Evolutionary conservation across 116 monocot species (phyloP).

Genomic region (Phalaenopsis hybrid): DNA sequence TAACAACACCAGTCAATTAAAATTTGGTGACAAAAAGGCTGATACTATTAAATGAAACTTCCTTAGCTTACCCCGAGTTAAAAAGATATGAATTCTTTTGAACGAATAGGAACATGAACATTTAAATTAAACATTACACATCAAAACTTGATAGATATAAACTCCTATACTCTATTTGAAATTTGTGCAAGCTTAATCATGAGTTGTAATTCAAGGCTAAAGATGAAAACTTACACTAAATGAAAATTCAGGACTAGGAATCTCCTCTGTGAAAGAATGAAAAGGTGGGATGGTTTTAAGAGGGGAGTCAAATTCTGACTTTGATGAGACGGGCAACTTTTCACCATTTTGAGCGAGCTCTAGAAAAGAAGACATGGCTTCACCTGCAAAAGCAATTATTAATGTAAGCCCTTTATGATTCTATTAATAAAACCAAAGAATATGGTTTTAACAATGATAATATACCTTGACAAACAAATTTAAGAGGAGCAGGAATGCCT

Average conservation of each 20-base stretch:
- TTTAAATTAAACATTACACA: background rate
- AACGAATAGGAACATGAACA: background rate
- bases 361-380: constrained; percentile 10
- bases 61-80: too few relatives aligned
- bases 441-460: background rate
- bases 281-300: constrained; percentile 52
- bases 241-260: constrained; percentile 79
- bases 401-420: background rate
- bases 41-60: too few relatives aligned
- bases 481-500: background rate
- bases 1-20: too few relatives aligned
- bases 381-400: constrained; percentile 17
- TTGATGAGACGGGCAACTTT: constrained; percentile 7
- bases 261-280: constrained; percentile 40
- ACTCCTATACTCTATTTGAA: background rate
- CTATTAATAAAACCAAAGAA: background rate
- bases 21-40: too few relatives aligned
- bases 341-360: constrained; percentile 14
- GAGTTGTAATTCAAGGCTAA: background rate
- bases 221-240: constrained; percentile 62
- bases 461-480: constrained; percentile 16
- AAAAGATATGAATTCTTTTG: background rate
- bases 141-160: background rate
- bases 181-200: background rate
- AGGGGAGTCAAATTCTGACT: constrained; percentile 53